Evolutionary conservation across 2,329 filamentous ascomycete species (phyloP).

Genomic region (Botrytis sinoallii): DNA sequence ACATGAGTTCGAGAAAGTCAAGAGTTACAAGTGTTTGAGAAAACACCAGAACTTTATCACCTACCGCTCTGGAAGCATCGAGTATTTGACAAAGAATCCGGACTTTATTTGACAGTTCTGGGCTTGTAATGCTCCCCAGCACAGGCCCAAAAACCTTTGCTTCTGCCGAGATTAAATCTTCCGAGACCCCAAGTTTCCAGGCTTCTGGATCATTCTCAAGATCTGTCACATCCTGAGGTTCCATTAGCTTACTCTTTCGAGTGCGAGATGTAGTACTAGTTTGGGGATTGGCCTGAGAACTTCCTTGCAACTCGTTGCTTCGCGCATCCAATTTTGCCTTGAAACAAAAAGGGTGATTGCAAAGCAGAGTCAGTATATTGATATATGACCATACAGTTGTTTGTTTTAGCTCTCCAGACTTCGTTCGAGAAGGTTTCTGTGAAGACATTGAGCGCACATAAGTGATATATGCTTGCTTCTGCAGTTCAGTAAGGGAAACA

Average conservation of each 20-base stretch:
- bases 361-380: conserved; percentile 50
- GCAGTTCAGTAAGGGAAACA: conserved; percentile 64
- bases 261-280: background rate
- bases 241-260: background rate
- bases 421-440: conserved; percentile 28
- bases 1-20: conserved; percentile 61
- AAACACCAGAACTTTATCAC: conserved; percentile 80
- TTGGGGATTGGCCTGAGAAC: background rate
- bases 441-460: conserved; percentile 45
- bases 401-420: conserved; percentile 39
- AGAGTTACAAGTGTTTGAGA: conserved; percentile 69
- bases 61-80: conserved; percentile 54
- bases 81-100: conserved; percentile 67
- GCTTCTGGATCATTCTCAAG: conserved; percentile 30
- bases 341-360: conserved; percentile 52
- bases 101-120: conserved; percentile 65
- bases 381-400: conserved; percentile 54
- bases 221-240: conserved; percentile 9
- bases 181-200: conserved; percentile 33
- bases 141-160: conserved; percentile 13
- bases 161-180: conserved; percentile 28
- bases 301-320: conserved; percentile 32
- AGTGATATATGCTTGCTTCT: conserved; percentile 58
- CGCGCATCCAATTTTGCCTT: conserved; percentile 47
- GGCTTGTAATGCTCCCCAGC: conserved; percentile 39